Base-by-base conservation (phyloP, 2,329 filamentous ascomycete genomes). In the Ambrosiella cleistominuta region DNA sequence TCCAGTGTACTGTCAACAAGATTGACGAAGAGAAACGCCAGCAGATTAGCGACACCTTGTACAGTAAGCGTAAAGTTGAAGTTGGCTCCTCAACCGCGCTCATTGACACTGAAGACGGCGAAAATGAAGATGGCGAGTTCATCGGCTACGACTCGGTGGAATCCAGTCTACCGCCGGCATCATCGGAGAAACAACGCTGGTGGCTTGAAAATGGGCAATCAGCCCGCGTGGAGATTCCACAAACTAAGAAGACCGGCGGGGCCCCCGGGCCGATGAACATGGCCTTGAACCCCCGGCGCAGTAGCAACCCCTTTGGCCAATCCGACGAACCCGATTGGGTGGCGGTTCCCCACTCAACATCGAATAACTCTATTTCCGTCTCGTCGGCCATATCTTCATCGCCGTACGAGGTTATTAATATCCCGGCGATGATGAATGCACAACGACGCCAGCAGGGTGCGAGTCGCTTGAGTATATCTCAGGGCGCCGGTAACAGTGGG, bases 311-410 rank as follows among this genome's bases (percentile, higher is more conserved):
- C 0, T 97, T 94, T 68, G 77, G 76, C 1, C 56, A 56, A 35
- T 82, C 79, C 1, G 76, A 83, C 38, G 87, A 95, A 68, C 80
- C 84, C 8, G 90, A 96, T 65, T 97, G 93, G 93, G 81, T 95
- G 47, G 77, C 76, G 2, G 73, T 84, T 5, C 75, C 80, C 19
- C 71, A 78, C 38, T 71, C 75, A 2, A 72, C 74, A 47, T 78
- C 78, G 13, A 74, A 76, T 42, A 68, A 77, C 37, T 78, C 76
- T 0, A 72, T 77, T 0, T 73, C 74, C 61, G 72, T 77, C 0
- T 73, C 74, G 61, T 79, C 76, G 1, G 80, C 75, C 65, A 74
- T 81, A 61, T 81, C 78, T 8, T 79, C 74, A 57, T 81, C 77
- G 17, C 77, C 76, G 1, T 81, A 78, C 62, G 79, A 81, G 62